Conservation (phyloP, 257 asterid genomes). For the Forsythia suspensa region DNA sequence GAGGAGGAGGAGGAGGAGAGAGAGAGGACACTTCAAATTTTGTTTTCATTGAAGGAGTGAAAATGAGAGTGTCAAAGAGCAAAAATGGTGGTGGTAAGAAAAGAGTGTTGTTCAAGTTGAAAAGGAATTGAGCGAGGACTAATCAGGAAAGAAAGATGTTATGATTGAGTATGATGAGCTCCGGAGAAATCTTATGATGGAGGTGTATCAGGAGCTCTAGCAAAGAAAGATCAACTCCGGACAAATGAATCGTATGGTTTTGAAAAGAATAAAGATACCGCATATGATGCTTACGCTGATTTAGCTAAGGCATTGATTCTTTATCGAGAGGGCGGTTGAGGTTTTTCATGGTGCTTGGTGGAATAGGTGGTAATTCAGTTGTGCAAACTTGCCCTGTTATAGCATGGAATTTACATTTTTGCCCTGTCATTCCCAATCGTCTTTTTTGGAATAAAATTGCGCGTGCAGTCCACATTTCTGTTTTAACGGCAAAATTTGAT, state of each 20-base stretch:
- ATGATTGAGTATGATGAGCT: constrained; percentile 29
- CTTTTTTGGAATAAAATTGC: too few species aligned
- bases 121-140: constrained; percentile 31
- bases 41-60: background rate
- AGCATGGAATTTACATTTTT: too few species aligned
- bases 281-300: constrained; percentile 26
- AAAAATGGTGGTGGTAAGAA: background rate
- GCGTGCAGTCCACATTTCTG: too few species aligned
- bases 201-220: constrained; percentile 35
- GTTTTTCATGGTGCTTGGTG: background rate
- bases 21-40: constrained; percentile 11
- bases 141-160: constrained; percentile 24
- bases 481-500: too few species aligned
- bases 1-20: constrained; percentile 35
- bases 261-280: constrained; percentile 25
- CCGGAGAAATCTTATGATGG: constrained; percentile 31
- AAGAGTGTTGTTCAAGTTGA: constrained; percentile 24
- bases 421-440: too few species aligned
- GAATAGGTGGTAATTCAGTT: constrained; percentile 25
- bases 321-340: constrained; percentile 19
- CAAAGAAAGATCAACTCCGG: constrained; percentile 37
- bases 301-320: constrained; percentile 28
- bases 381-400: constrained; percentile 22
- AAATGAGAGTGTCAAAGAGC: constrained; percentile 16
- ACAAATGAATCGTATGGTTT: constrained; percentile 28